Evolutionary conservation across 2,329 filamentous ascomycete species (phyloP).

Genomic region (Aspergillus sp.): DNA sequence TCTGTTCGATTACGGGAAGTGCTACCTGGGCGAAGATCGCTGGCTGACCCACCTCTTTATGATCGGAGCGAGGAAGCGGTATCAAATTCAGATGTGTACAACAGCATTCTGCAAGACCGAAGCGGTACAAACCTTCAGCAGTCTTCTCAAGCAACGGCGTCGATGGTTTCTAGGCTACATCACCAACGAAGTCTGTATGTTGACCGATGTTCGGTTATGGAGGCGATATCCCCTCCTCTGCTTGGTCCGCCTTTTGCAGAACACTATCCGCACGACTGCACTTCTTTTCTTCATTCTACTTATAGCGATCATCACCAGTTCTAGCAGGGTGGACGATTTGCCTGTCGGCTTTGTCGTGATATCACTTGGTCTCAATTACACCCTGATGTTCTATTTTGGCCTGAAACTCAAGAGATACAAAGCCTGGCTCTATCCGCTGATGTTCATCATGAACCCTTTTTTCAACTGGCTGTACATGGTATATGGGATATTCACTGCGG

Average conservation of each 20-base stretch:
- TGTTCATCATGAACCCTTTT: slow-evolving; percentile 94
- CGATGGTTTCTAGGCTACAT: slow-evolving; percentile 98
- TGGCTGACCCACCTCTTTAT: slow-evolving; percentile 99
- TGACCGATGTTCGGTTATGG: slow-evolving; percentile 93
- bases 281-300: slow-evolving; percentile 94
- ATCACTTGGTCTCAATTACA: slow-evolving; percentile 89
- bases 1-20: slow-evolving; percentile 95
- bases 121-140: slow-evolving; percentile 84
- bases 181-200: slow-evolving; percentile 97
- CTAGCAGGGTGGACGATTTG: slow-evolving; percentile 74
- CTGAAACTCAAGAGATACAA: slow-evolving; percentile 86
- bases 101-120: slow-evolving; percentile 98
- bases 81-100: slow-evolving; percentile 97
- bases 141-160: slow-evolving; percentile 89
- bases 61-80: slow-evolving; percentile 90
- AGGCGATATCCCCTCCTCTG: slow-evolving; percentile 85
- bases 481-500: slow-evolving; percentile 92
- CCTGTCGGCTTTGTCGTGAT: slow-evolving; percentile 93
- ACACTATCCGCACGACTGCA: slow-evolving; percentile 93
- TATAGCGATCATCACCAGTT: slow-evolving; percentile 82
- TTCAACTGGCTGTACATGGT: slow-evolving; percentile 99
- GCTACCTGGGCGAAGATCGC: slow-evolving; percentile 90
- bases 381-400: slow-evolving; percentile 95
- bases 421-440: slow-evolving; percentile 90
- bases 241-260: slow-evolving; percentile 88